Evolutionary conservation across 2,329 filamentous ascomycete genomes (phyloP), one percentile per base, ranked within the genome.

Genomic region (Fusarium devonianum): DNA sequence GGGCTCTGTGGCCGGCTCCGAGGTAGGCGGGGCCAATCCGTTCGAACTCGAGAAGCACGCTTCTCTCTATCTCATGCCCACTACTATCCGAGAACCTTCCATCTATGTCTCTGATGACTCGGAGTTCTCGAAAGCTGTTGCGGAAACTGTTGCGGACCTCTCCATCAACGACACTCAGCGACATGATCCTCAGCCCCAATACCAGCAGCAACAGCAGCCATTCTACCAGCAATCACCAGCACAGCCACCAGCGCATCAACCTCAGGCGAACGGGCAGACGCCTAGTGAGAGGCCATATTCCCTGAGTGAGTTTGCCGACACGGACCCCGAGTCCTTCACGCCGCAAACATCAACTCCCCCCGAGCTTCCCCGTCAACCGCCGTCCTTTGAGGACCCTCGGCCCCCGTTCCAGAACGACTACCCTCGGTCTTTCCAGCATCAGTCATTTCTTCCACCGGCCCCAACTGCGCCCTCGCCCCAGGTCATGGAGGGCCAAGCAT

Each of bases 1-100:
- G 10, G 78, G 67, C 2, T 84, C 81, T 1, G 72, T 84, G 9
- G 75, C 77, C 7, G 83, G 82, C 39, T 83, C 82, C 1, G 80
- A 85, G 47, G 67, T 80, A 22, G 78, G 80, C 18, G 74, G 77
- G 10, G 76, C 74, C 2, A 83, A 83, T 58, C 82, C 84, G 0
- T 87, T 87, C 48, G 82, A 86, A 44, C 73, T 87, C 4, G 84
- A 87, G 65, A 78, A 80, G n/a, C 83, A 86, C 58, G 74, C 81
- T 2, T 85, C 82, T 1, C 69, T 84, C 2, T 83, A 84, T 53
- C 72, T 71, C 10, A 64, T 68, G 59, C 68, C 73, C 4, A 62
- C 69, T 4, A 67, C 70, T 1, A 74, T 71, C 38, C 74, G 82
- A 25, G 81, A 84, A 55, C 81, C 81, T 1, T 83, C 80, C 4